Evolutionary conservation across 2,329 filamentous ascomycete species (phyloP).

Genomic region (Ramularia endophylla): DNA sequence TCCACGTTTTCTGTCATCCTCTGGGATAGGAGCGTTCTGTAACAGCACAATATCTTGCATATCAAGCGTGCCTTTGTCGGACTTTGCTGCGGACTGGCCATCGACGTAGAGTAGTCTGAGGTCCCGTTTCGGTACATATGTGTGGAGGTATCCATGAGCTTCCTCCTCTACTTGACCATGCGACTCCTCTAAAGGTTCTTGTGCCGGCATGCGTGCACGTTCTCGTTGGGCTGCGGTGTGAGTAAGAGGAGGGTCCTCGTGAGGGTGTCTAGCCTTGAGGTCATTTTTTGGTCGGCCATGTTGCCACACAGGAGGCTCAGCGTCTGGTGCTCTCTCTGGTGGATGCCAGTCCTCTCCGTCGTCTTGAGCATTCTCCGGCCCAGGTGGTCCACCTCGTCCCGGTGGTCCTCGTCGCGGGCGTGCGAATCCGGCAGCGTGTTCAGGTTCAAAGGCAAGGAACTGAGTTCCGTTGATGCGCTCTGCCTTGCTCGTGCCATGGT

Average conservation of each 20-base stretch:
- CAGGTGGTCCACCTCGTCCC: constrained; percentile 4
- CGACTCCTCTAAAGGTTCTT: too few species aligned
- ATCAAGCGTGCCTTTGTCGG: too few species aligned
- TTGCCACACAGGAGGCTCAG: constrained; percentile 1
- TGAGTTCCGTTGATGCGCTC: constrained; percentile 51
- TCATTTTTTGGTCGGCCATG: constrained; percentile 6
- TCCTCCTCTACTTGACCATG: too few species aligned
- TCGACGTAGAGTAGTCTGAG: too few species aligned
- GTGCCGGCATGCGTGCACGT: too few species aligned
- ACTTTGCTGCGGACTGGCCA: too few species aligned
- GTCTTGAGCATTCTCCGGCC: neutral
- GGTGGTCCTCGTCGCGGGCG: constrained; percentile 19
- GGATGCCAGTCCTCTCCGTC: constrained; percentile 8
- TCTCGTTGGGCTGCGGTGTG: too few species aligned
- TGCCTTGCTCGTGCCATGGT: constrained; percentile 54
- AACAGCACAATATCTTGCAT: too few species aligned
- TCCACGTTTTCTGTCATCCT: too few species aligned
- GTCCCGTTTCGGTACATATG: too few species aligned
- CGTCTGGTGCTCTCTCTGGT: constrained; percentile 2
- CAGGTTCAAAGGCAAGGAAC: constrained; percentile 72
- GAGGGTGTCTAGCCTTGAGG: constrained; percentile 5
- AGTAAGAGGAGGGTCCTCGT: constrained; percentile 2
- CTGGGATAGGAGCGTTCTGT: too few species aligned
- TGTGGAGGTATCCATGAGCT: too few species aligned
- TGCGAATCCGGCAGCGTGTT: constrained; percentile 65